Evolutionary conservation across 2,329 filamentous ascomycete species (phyloP).

Genomic region (Aspergillus vadensis): DNA sequence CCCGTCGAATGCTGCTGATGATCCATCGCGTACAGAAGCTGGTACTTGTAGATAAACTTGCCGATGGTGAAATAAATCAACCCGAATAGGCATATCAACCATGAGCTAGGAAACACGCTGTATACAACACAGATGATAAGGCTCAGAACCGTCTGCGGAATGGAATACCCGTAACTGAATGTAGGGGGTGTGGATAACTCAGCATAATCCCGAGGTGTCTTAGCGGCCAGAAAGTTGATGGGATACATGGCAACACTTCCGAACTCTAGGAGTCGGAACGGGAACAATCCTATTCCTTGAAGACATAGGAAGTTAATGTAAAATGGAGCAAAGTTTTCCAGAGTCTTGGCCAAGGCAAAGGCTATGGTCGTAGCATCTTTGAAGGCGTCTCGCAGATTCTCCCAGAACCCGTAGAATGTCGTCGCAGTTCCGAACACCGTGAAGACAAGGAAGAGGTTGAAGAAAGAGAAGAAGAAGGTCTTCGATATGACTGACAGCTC

Average conservation of each 20-base stretch:
- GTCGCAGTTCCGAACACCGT: slow-evolving; percentile 81
- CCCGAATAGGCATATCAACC: slow-evolving; percentile 75
- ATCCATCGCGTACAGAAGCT: slow-evolving; percentile 97
- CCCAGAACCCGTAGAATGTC: slow-evolving; percentile 67
- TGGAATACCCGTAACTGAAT: slow-evolving; percentile 95
- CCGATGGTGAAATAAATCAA: slow-evolving; percentile 61
- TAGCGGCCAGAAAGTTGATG: slow-evolving; percentile 73
- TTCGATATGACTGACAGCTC: slow-evolving; percentile 95
- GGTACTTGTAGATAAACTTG: slow-evolving; percentile 64
- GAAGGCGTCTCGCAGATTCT: slow-evolving; percentile 69
- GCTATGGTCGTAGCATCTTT: slow-evolving; percentile 80
- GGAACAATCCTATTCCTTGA: slow-evolving; percentile 90
- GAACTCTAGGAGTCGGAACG: slow-evolving; percentile 86
- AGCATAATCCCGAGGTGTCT: slow-evolving; percentile 85
- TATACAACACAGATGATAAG: slow-evolving; percentile 97
- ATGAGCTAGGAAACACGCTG: slow-evolving; percentile 79
- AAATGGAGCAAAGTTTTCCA: slow-evolving; percentile 75
- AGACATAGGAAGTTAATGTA: slow-evolving; percentile 94
- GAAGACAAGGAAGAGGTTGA: slow-evolving; percentile 97
- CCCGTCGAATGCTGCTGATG: slow-evolving; percentile 74
- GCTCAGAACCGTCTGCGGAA: slow-evolving; percentile 87
- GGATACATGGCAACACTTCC: slow-evolving; percentile 84
- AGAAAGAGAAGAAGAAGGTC: slow-evolving; percentile 99
- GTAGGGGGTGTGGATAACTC: slow-evolving; percentile 78
- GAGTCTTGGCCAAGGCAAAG: slow-evolving; percentile 70